phyloP scores from a whole-genome alignment of 441 rosid genomes.

The Corymbia citriodora region DNA sequence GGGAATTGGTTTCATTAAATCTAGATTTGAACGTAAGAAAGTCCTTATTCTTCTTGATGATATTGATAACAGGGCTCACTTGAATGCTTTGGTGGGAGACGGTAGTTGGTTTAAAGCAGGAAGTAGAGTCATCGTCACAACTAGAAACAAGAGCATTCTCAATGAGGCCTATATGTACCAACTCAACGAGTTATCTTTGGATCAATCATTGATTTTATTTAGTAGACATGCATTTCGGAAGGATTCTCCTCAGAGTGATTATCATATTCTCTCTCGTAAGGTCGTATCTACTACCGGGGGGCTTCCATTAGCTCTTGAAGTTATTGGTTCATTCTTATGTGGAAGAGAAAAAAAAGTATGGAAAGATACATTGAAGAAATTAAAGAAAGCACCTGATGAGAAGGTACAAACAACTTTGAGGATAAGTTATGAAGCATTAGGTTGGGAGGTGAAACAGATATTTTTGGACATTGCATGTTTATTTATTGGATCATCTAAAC shows the following conservation, averaged over 20 bases:
- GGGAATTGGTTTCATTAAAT: fast-evolving
- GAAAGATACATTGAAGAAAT: neutral
- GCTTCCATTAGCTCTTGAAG: neutral
- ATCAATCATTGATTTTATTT: neutral
- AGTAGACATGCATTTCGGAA: neutral
- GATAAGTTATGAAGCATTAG: neutral
- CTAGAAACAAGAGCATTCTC: neutral
- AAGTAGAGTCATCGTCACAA: neutral
- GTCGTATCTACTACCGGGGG: neutral
- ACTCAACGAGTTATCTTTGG: fast-evolving
- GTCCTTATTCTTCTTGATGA: neutral
- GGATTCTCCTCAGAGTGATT: too few relatives aligned
- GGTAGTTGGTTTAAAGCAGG: neutral
- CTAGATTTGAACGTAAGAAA: neutral
- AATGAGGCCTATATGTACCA: fast-evolving
- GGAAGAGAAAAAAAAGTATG: neutral
- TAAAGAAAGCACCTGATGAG: neutral
- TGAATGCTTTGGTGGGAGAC: neutral
- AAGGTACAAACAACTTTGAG: neutral
- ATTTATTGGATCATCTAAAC: neutral
- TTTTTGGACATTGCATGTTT: neutral
- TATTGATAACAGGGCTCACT: neutral
- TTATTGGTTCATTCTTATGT: neutral
- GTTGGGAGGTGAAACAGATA: neutral
- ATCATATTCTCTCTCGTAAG: neutral